phyloP scores from a whole-genome alignment of 1,139 yeast genomes.

The Zygoascus hellenicus region DNA sequence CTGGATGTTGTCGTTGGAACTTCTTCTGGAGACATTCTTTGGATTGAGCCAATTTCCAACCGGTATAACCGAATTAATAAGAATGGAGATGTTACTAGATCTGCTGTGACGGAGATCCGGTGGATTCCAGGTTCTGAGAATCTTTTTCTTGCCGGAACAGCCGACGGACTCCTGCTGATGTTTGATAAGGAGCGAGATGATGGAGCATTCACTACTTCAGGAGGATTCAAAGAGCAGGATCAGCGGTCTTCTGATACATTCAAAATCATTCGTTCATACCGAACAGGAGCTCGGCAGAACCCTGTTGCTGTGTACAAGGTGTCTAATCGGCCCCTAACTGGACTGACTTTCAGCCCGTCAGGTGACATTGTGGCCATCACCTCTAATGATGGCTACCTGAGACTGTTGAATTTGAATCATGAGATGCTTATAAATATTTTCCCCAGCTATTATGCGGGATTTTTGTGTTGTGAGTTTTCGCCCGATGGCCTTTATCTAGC shows the following conservation, averaged over 20 bases:
- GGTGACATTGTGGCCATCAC: conserved; percentile 44
- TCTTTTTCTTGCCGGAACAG: conserved; percentile 37
- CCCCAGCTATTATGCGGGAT: conserved; percentile 66
- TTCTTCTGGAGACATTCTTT: conserved; percentile 50
- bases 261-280: conserved; percentile 25
- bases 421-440: conserved; percentile 52
- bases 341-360: conserved; percentile 45
- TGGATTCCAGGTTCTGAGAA: conserved; percentile 40
- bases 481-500: conserved; percentile 59
- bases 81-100: conserved; percentile 36
- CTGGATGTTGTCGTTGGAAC: conserved; percentile 48
- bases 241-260: conserved; percentile 27
- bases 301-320: conserved; percentile 60
- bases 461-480: conserved; percentile 52
- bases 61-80: conserved; percentile 49
- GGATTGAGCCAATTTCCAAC: conserved; percentile 46
- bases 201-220: conserved; percentile 24
- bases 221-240: conserved; percentile 20
- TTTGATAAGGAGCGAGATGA: conserved; percentile 42
- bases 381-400: conserved; percentile 60
- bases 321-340: conserved; percentile 53
- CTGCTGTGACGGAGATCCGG: conserved; percentile 36
- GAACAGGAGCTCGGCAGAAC: conserved; percentile 24
- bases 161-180: conserved; percentile 38
- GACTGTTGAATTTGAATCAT: conserved; percentile 49